Evolutionary conservation across 441 rosid species (phyloP), one percentile per base, ranked within the genome.

Genomic region (Adansonia grandidieri): DNA sequence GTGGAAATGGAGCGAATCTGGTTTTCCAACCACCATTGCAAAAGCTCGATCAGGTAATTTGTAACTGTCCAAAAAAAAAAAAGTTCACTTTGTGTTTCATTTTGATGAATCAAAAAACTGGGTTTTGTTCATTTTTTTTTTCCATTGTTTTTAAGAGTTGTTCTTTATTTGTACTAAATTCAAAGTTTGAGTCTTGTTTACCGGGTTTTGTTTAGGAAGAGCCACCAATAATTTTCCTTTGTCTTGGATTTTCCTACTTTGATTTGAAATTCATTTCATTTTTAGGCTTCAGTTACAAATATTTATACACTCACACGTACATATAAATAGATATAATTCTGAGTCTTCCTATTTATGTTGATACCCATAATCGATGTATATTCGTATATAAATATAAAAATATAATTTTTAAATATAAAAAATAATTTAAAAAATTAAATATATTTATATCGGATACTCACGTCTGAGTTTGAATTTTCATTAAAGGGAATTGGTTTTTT

Each of bases 1-100:
- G 71, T 71, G 84, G 83, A 75, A 6, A 28, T 28, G 32, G 32
- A 28, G 32, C 88, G 85, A 91, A 91, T 86, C 93, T 88, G 68
- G 67, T 79, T 47, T 56, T 68, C 64, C 88, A 83, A 28, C 32
- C 32, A 63, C 85, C 87, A 62, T 78, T 71, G 10, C 78, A 82
- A 37, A 88, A 77, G 81, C 63, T 84, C 79, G 81, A 82, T 74
- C 81, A 82, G 85, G 86, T 28, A 28, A 28, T 91, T 73, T 73
- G 90, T 76, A 66, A 78, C 40, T 28, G 32, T 28, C n/a, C 32
- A 28, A 28, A 28, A 72, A 71, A 72, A 71, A 42, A 24, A 1
- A 22, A 73, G 44, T 40, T 40, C 44, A 40, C 44, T 40, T 40
- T 40, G 44, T 40, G 6, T 40, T 40, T 40, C 44, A 40, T 40